Percentiles rank a stretch among this genome's conserved stretches.
These are phyloP conservation scores for Sedum album DNA, from an alignment of 164 flowering plant species.

Conservation along the genomic window DNA sequence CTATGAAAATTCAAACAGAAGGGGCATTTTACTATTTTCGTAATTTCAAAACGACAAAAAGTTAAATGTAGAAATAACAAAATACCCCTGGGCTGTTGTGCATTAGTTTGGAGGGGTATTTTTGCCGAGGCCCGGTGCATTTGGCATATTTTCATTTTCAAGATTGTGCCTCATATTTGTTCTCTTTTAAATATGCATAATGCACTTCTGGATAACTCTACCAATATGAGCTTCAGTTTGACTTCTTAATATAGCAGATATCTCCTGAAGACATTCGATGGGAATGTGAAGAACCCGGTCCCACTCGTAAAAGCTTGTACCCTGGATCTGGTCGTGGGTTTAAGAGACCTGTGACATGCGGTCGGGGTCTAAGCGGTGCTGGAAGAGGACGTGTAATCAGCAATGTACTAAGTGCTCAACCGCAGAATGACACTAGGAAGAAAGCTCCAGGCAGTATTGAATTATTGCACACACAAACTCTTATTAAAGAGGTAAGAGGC, in stretches of 20 bases:
- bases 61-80: no score
- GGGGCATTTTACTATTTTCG: no score
- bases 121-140: no score
- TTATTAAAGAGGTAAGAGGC: conserved; percentile 69
- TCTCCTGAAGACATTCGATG: conserved; percentile 83
- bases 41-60: no score
- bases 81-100: no score
- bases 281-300: conserved; percentile 74
- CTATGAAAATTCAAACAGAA: no score
- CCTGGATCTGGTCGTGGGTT: conserved; percentile 66
- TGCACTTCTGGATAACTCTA: background rate
- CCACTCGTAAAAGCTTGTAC: conserved; percentile 45
- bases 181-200: no score
- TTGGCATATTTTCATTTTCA: no score
- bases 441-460: conserved; percentile 57
- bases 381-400: conserved; percentile 65
- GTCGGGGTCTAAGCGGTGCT: conserved; percentile 37
- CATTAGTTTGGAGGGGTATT: no score
- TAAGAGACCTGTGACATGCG: conserved; percentile 51
- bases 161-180: background rate
- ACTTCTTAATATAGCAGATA: conserved; percentile 35
- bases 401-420: conserved; percentile 41
- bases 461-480: conserved; percentile 76
- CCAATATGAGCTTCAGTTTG: background rate
- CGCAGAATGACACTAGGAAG: conserved; percentile 74